A percentile compares a stretch with the other conserved stretches of the same genome.
Evolutionary conservation across 768 basidiomycete genomes (phyloP).

Genomic region (Termitomyces sp.): DNA sequence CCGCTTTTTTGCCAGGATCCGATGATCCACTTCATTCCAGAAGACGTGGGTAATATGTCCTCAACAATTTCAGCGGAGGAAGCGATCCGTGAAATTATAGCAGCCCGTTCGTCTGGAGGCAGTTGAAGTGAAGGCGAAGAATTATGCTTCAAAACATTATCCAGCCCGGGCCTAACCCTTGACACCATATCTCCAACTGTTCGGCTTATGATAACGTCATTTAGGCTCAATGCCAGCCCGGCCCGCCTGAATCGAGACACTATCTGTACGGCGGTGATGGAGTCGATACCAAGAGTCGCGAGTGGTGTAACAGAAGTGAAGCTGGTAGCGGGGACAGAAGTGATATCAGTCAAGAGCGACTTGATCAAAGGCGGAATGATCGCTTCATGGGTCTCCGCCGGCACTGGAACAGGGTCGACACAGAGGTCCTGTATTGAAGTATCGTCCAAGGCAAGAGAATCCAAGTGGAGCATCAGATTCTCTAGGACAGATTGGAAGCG

Average conservation of each 20-base stretch:
- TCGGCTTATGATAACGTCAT: slow-evolving; percentile 40
- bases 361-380: neutral
- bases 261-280: slow-evolving; percentile 48
- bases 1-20: slow-evolving; percentile 44
- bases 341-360: slow-evolving; percentile 22
- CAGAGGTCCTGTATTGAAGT: slow-evolving; percentile 9
- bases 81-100: slow-evolving; percentile 21
- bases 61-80: slow-evolving; percentile 20
- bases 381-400: neutral
- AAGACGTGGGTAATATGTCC: slow-evolving; percentile 23
- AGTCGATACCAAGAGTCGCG: slow-evolving; percentile 44
- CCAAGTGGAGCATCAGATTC: slow-evolving; percentile 18
- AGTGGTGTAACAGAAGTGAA: slow-evolving; percentile 35
- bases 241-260: slow-evolving; percentile 35
- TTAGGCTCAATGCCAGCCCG: slow-evolving; percentile 33
- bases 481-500: slow-evolving; percentile 18
- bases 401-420: neutral
- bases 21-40: slow-evolving; percentile 37
- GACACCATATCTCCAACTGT: slow-evolving; percentile 33
- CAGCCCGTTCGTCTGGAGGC: slow-evolving; percentile 18
- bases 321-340: slow-evolving; percentile 26
- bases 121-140: slow-evolving; percentile 5
- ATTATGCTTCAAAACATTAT: neutral
- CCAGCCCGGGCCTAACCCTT: slow-evolving; percentile 10
- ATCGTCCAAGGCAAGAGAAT: slow-evolving; percentile 13